A percentile compares a stretch with the other conserved stretches of the same genome.
phyloP scores from a whole-genome alignment of 768 basidiomycete species.

The Sutorius australiensis region DNA sequence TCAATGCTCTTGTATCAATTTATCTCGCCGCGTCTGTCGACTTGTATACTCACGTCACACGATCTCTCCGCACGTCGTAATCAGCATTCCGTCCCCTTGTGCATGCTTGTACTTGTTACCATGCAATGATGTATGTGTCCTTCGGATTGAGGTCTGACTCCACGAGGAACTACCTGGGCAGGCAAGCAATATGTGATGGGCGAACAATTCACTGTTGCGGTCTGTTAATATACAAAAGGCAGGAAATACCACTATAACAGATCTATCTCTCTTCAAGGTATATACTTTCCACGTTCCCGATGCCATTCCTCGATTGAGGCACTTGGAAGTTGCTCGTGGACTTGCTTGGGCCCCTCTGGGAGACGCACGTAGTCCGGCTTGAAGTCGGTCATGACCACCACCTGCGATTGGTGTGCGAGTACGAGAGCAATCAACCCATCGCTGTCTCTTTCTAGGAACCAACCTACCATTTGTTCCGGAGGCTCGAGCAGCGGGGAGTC shows the following conservation, averaged over 20 bases:
- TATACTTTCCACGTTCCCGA: constrained; percentile 45
- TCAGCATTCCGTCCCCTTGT: not conserved
- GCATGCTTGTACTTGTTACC: not conserved
- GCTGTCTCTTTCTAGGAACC: not conserved
- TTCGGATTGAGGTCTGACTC: not conserved
- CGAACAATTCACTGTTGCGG: too few species aligned
- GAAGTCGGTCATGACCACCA: constrained; percentile 43
- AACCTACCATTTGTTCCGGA: constrained; percentile 49
- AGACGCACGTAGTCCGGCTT: constrained; percentile 60
- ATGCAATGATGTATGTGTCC: not conserved
- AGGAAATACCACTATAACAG: not conserved
- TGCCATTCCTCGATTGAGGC: constrained; percentile 60
- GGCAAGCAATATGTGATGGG: too few species aligned
- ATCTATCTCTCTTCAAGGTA: constrained; percentile 7
- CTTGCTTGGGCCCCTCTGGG: constrained; percentile 52
- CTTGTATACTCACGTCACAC: not conserved
- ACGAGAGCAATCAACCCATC: not conserved
- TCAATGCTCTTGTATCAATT: not conserved
- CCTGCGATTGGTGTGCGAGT: constrained; percentile 26
- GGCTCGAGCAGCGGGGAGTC: constrained; percentile 54
- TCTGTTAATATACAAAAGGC: not conserved
- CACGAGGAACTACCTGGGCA: too few species aligned
- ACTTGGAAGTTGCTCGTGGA: constrained; percentile 41
- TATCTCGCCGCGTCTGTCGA: not conserved
- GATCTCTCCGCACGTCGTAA: not conserved